Conservation (phyloP, 2,329 filamentous ascomycete genomes). For the Phaeosphaeriaceae sp. region DNA sequence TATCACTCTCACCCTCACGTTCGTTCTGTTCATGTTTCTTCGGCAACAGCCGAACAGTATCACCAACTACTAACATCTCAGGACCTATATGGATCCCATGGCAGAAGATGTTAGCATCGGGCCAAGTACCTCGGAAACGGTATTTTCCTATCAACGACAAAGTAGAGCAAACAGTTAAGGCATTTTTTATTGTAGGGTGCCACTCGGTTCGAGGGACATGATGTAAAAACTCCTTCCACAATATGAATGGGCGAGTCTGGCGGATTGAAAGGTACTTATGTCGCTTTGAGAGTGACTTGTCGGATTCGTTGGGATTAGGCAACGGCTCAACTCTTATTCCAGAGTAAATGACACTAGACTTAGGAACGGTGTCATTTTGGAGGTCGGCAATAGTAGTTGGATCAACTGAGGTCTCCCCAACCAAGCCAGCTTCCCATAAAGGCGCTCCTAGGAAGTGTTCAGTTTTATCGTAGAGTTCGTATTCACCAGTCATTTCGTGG, state of each 20-base stretch:
- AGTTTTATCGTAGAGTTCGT: conserved; percentile 28
- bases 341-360: conserved; percentile 55
- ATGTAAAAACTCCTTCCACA: conserved; percentile 59
- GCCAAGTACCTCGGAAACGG: conserved; percentile 62
- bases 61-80: conserved; percentile 62
- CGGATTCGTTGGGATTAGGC: conserved; percentile 55
- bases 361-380: conserved; percentile 47
- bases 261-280: conserved; percentile 62
- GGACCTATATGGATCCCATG: conserved; percentile 63
- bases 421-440: conserved; percentile 63
- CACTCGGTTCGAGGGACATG: conserved; percentile 49
- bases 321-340: conserved; percentile 65
- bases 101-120: conserved; percentile 59
- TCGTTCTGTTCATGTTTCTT: conserved; percentile 15
- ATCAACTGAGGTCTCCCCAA: conserved; percentile 59
- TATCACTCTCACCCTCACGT: too few species aligned
- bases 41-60: conserved; percentile 59
- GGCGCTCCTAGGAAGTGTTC: conserved; percentile 49
- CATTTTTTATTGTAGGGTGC: conserved; percentile 62
- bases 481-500: conserved; percentile 28
- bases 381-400: conserved; percentile 53
- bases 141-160: conserved; percentile 60
- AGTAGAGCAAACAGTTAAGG: conserved; percentile 60
- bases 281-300: conserved; percentile 61
- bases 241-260: conserved; percentile 61